phyloP scores from a whole-genome alignment of 805 yeast species.

The Metschnikowia noctiluminum region DNA sequence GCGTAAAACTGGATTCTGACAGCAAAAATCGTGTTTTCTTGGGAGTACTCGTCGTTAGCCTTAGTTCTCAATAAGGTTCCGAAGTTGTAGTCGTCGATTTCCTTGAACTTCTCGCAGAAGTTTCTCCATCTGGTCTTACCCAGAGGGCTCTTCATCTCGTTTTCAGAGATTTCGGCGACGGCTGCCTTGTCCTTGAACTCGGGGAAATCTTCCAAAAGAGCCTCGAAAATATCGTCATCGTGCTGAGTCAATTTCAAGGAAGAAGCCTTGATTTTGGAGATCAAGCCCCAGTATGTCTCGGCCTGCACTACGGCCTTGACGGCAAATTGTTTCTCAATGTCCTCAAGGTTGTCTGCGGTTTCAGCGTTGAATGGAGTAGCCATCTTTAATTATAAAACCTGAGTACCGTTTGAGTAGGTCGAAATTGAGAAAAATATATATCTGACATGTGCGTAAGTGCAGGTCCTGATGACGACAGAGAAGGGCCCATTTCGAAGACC shows the following conservation, averaged over 20 bases:
- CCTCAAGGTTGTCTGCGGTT: conserved; percentile 90
- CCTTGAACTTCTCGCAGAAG: conserved; percentile 79
- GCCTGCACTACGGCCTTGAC: conserved; percentile 96
- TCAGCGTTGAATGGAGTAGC: conserved; percentile 69
- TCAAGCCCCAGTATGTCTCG: conserved; percentile 85
- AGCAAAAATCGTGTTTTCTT: conserved; percentile 80
- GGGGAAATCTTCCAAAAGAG: conserved; percentile 74
- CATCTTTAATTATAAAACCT: conserved; percentile 17
- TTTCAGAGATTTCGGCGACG: conserved; percentile 63
- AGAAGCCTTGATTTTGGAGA: conserved; percentile 75
- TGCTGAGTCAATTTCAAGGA: conserved; percentile 66
- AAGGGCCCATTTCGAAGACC: background rate
- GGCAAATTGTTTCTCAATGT: conserved; percentile 95
- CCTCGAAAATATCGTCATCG: conserved; percentile 67
- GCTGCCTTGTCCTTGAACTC: conserved; percentile 66
- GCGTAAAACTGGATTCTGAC: conserved; percentile 95
- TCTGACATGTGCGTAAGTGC: background rate
- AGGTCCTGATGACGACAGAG: no score
- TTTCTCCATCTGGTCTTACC: conserved; percentile 92
- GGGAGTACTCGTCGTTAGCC: conserved; percentile 69
- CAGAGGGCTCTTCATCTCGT: conserved; percentile 69
- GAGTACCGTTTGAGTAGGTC: no score
- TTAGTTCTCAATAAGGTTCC: conserved; percentile 88
- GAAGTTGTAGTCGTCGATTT: conserved; percentile 88
- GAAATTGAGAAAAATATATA: no score